Evolutionary conservation across 768 basidiomycete genomes (phyloP).

Genomic region (Mycena leptocephala): DNA sequence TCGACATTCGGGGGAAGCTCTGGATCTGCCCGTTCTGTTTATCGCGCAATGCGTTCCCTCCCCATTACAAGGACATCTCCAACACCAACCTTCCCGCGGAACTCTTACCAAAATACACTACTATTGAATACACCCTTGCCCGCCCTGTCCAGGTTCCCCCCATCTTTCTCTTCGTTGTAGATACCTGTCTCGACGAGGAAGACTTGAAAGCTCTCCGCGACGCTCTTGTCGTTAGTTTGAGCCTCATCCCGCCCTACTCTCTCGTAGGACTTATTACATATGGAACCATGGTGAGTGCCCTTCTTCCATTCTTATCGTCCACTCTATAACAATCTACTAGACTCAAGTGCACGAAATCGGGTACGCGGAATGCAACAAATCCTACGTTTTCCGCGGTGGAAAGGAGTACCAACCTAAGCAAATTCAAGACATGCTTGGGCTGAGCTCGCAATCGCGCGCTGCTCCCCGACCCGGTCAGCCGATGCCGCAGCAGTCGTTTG

Average conservation of each 20-base stretch:
- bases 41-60: conserved; percentile 96
- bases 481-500: conserved; percentile 84
- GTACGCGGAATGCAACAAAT: conserved; percentile 96
- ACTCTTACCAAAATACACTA: conserved; percentile 97
- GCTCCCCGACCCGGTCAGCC: conserved; percentile 92
- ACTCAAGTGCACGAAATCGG: conserved; percentile 99
- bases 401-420: conserved; percentile 98
- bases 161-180: conserved; percentile 97
- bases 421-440: conserved; percentile 97
- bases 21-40: conserved; percentile 99
- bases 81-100: conserved; percentile 97
- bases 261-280: conserved; percentile 96
- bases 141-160: conserved; percentile 94
- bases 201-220: conserved; percentile 97
- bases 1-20: conserved; percentile 97
- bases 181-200: conserved; percentile 96
- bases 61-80: conserved; percentile 99
- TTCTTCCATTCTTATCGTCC: background rate
- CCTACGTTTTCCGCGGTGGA: conserved; percentile 98
- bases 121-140: conserved; percentile 98
- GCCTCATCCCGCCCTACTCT: conserved; percentile 93
- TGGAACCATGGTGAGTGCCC: conserved; percentile 90
- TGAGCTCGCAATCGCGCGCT: conserved; percentile 84
- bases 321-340: conserved; percentile 56
- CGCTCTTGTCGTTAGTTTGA: conserved; percentile 94